phyloP scores from a whole-genome alignment of 2,329 filamentous ascomycete genomes.

The Fusarium sp. region DNA sequence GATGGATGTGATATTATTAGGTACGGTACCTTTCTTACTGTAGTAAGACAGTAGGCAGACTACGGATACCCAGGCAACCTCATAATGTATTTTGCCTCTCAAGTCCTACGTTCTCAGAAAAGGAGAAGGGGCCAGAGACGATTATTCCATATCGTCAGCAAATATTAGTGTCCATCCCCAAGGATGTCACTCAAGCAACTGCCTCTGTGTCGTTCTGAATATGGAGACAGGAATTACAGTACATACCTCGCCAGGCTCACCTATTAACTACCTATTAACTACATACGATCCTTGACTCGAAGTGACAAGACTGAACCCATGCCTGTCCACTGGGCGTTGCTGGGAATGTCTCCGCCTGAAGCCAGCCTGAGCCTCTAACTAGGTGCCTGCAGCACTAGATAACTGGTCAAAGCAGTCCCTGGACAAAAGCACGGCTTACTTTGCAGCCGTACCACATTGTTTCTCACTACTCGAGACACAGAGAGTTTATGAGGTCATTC shows the following conservation, averaged over 20 bases:
- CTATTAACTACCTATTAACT: not conserved
- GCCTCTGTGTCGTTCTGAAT: constrained; percentile 1
- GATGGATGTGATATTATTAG: constrained; percentile 20
- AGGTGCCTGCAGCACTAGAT: not conserved
- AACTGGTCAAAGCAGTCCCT: constrained; percentile 31
- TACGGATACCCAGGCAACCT: constrained; percentile 1
- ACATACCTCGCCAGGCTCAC: not conserved
- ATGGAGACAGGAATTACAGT: constrained; percentile 12
- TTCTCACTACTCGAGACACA: constrained; percentile 18
- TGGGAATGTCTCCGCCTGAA: constrained; percentile 35
- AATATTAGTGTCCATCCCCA: constrained; percentile 7
- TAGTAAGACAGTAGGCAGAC: not conserved
- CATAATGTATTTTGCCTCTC: constrained; percentile 9
- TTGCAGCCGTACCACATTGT: constrained; percentile 10
- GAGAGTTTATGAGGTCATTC: constrained; percentile 36
- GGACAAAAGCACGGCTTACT: constrained; percentile 11
- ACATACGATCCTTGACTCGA: not conserved
- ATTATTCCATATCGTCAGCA: constrained; percentile 20
- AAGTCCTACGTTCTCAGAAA: constrained; percentile 1
- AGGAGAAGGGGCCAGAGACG: constrained; percentile 8
- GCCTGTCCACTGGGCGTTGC: constrained; percentile 9
- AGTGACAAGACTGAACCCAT: constrained; percentile 16
- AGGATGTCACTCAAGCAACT: constrained; percentile 32
- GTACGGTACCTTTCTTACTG: not conserved
- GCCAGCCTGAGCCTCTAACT: constrained; percentile 35